A percentile compares a stretch with the other conserved stretches of the same genome.
These are phyloP conservation scores for Hibiscus syriacus DNA, from an alignment of 345 rosid species.

Conservation along the genomic window DNA sequence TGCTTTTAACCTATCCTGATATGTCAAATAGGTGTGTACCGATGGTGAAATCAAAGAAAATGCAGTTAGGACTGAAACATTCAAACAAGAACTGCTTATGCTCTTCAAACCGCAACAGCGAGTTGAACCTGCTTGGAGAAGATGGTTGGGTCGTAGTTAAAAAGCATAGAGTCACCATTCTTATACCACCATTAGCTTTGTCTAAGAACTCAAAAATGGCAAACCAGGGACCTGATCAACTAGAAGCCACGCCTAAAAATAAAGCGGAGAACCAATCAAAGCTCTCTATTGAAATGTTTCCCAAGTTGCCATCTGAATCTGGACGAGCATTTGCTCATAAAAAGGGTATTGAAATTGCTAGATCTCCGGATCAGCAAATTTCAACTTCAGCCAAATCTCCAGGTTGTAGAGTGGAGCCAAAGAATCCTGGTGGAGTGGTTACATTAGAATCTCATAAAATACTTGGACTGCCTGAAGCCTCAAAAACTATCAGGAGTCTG, in stretches of 20 bases:
- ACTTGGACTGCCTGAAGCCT: conserved; percentile 21
- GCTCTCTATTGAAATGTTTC: conserved; percentile 14
- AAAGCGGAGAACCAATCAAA: conserved; percentile 12
- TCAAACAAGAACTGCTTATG: not conserved
- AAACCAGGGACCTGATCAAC: conserved; percentile 28
- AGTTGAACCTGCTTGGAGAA: conserved; percentile 28
- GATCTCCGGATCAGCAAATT: conserved; percentile 16
- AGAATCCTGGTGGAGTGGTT: conserved; percentile 2
- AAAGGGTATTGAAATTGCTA: conserved; percentile 12
- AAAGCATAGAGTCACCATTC: conserved; percentile 54
- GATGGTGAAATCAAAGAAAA: conserved; percentile 47
- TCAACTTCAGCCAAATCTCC: conserved; percentile 17
- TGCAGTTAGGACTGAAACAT: conserved; percentile 15
- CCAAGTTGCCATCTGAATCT: conserved; percentile 20
- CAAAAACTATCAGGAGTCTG: conserved; percentile 27
- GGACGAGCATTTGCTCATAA: conserved; percentile 25
- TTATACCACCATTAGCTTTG: conserved; percentile 45
- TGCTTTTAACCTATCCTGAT: not conserved
- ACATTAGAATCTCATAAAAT: conserved; percentile 9
- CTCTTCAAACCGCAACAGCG: not conserved
- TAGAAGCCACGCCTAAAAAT: conserved; percentile 22
- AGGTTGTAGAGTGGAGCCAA: conserved; percentile 14
- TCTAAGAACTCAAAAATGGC: conserved; percentile 21
- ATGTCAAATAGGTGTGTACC: conserved; percentile 6
- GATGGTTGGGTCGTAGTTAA: conserved; percentile 71